Evolutionary conservation across 2,329 filamentous ascomycete genomes (phyloP).

Genomic region (Verticillium longisporum): DNA sequence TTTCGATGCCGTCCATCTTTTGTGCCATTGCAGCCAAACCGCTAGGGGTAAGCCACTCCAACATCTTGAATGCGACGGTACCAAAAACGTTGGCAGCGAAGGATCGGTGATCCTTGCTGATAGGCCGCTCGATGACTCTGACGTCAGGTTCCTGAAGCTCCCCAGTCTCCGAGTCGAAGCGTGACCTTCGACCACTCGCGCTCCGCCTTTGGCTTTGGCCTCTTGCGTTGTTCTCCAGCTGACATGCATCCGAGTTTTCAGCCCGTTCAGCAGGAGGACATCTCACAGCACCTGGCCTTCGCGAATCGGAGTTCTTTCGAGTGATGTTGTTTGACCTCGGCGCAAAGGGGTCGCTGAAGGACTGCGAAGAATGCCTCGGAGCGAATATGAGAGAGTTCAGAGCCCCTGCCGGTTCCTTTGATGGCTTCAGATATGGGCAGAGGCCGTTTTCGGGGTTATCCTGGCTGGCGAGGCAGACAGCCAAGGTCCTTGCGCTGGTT

Average conservation of each 20-base stretch:
- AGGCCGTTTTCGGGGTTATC: conserved; percentile 67
- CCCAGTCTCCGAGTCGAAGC: conserved; percentile 10
- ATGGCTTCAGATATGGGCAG: conserved; percentile 46
- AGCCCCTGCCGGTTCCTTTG: conserved; percentile 36
- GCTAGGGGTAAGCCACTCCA: conserved; percentile 61
- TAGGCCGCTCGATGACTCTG: conserved; percentile 35
- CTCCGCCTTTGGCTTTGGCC: not conserved
- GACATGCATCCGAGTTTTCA: not conserved
- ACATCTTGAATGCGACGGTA: conserved; percentile 61
- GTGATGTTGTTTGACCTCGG: conserved; percentile 6
- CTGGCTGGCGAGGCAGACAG: conserved; percentile 72
- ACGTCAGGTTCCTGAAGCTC: conserved; percentile 14
- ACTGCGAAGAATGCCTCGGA: conserved; percentile 17
- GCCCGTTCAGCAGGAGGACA: not conserved
- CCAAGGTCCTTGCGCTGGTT: conserved; percentile 74
- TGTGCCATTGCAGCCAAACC: conserved; percentile 43
- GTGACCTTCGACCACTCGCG: not conserved
- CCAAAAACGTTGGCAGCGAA: conserved; percentile 59
- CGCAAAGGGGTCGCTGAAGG: conserved; percentile 8
- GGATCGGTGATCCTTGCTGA: conserved; percentile 50
- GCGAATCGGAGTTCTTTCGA: conserved; percentile 1
- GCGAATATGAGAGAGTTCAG: conserved; percentile 40
- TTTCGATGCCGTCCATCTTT: conserved; percentile 23
- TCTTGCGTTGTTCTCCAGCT: not conserved
- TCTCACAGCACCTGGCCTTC: not conserved